Conservation (phyloP, 352 stramenopile species). For the Proteromonas lacertae region DNA sequence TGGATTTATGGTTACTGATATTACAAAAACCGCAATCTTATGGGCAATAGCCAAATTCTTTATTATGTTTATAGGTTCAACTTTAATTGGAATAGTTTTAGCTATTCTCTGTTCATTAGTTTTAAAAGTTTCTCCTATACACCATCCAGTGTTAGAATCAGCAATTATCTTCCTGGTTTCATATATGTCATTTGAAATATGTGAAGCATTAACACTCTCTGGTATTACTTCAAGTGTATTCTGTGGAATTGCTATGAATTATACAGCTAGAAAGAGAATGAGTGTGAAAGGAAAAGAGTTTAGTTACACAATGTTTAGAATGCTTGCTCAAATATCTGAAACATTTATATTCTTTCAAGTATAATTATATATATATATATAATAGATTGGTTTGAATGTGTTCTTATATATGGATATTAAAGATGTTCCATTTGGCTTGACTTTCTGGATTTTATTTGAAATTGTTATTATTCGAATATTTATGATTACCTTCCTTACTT, state of each 20-base stretch:
- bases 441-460: slow-evolving; percentile 70
- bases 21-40: too few species aligned
- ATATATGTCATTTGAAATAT: slow-evolving; percentile 35
- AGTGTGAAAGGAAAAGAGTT: slow-evolving; percentile 23
- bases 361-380: too few species aligned
- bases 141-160: slow-evolving; percentile 45
- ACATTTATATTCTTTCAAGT: too few species aligned
- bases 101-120: slow-evolving; percentile 29
- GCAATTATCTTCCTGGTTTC: slow-evolving; percentile 41
- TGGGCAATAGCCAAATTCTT: too few species aligned
- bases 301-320: too few species aligned
- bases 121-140: too few species aligned
- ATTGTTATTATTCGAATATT: slow-evolving; percentile 26
- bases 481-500: too few species aligned
- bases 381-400: too few species aligned
- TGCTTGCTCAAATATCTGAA: too few species aligned
- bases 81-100: slow-evolving; percentile 25
- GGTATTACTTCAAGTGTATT: slow-evolving; percentile 57
- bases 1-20: too few species aligned
- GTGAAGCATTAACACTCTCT: slow-evolving; percentile 28
- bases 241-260: slow-evolving; percentile 29
- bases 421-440: slow-evolving; percentile 35
- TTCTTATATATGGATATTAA: too few species aligned
- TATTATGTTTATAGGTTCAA: slow-evolving; percentile 28
- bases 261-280: slow-evolving; percentile 57